Evolutionary conservation across 2,329 filamentous ascomycete genomes (phyloP).

Genomic region (Venturia aucupariae): DNA sequence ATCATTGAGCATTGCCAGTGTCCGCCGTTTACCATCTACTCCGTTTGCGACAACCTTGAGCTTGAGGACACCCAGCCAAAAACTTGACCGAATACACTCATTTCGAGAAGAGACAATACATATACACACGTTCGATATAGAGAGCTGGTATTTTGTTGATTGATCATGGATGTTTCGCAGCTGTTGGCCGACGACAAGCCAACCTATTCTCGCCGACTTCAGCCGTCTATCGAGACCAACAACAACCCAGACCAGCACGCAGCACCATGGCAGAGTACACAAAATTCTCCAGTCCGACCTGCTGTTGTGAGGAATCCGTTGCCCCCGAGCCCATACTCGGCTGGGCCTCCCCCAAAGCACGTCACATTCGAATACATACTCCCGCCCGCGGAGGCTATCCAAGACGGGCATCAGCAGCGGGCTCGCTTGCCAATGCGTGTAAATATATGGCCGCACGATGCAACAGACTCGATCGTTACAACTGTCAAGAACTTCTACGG

Average conservation of each 20-base stretch:
- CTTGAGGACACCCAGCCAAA: background rate
- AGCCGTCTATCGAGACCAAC: background rate
- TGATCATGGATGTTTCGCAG: slow-evolving; percentile 3
- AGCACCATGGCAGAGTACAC: background rate
- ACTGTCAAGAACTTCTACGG: slow-evolving; percentile 99
- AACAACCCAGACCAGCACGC: background rate
- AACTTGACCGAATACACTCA: background rate
- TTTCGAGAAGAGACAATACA: background rate
- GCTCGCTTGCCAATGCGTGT: slow-evolving; percentile 70
- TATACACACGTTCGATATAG: background rate
- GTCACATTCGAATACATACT: slow-evolving; percentile 10
- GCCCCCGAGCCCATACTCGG: slow-evolving; percentile 7
- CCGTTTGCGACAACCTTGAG: slow-evolving; percentile 1
- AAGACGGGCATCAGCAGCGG: slow-evolving; percentile 10
- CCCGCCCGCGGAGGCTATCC: background rate
- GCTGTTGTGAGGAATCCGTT: background rate
- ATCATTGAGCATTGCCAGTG: background rate
- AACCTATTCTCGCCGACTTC: slow-evolving; percentile 1
- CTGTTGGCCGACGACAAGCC: slow-evolving; percentile 8
- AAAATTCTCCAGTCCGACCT: background rate
- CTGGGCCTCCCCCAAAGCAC: background rate
- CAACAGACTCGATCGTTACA: slow-evolving; percentile 93
- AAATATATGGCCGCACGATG: slow-evolving; percentile 91
- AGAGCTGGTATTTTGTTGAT: background rate
- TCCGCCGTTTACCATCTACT: background rate